Evolutionary conservation across 2,329 filamentous ascomycete species (phyloP), one percentile per base, ranked within the genome.

Genomic region (Paraconiothyrium sp.): DNA sequence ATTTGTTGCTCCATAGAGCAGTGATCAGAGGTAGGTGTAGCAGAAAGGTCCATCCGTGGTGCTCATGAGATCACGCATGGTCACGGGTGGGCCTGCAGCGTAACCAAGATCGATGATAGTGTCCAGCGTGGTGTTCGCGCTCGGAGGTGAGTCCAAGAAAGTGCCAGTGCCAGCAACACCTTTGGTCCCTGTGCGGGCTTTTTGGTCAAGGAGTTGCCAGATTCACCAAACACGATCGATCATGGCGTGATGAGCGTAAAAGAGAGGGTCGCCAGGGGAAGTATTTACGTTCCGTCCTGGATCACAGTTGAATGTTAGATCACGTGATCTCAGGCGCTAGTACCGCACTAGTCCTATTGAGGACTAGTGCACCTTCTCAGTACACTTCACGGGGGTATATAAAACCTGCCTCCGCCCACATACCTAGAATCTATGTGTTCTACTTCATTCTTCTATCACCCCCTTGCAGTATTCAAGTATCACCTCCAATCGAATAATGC

Each of bases 221-320:
- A 81, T 80, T 79, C 79, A 81, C 76, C 76, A 84, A 4, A 77
- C 69, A 11, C 80, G 75, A 63, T 84, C 82, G 34, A 84, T 79
- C 68, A 78, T 78, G 14, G 72, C 76, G 60, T 84, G 82, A 66
- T 83, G 81, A 20, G 81, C 72, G 67, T 75, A 84, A 68, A 84
- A 84, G 37, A 71, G 34, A 6, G 67, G 67, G 27, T 72, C 66
- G 34, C 63, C 63, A 3, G 66, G 64, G 6, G 66, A 67, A 63
- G 46, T 41, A 34, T 48, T 57, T 4, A 61, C 30, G 50, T 62
- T 66, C 30, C 65, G 58, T 20, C 65, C 67, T 14, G 67, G 67
- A 48, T 71, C 68, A n/a, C n/a, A n/a, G n/a, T n/a, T n/a, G n/a
- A n/a, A n/a, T n/a, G n/a, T n/a, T n/a, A n/a, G n/a, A n/a, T n/a